Evolutionary conservation across 306 rosid species (phyloP), one percentile per base, ranked within the genome.

Genomic region (Sicyos edulis): DNA sequence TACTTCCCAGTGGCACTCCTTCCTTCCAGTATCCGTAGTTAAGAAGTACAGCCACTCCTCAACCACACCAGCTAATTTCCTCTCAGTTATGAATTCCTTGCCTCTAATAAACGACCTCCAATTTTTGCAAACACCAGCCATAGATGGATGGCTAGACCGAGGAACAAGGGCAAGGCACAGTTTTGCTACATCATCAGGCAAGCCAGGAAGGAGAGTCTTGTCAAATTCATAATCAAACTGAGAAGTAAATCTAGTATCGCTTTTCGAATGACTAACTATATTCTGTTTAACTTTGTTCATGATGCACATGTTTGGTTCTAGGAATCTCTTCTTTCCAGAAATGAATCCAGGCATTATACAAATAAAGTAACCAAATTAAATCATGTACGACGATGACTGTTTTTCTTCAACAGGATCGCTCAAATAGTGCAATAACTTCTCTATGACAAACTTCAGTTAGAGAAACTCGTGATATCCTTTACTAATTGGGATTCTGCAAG

Each of bases 1-100:
- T 72, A 90, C 97, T 85, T 93, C 96, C 99, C 99, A 93, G 49
- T 77, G 89, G 89, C 88, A 84, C 78, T 80, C 89, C 75, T 86
- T 86, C 79, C 84, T 87, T 72, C 79, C 81, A 44, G 78, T 66
- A 80, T 83, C 89, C 7, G 74, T 58, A 57, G 86, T 93, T 72
- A 93, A 85, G 72, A 88, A 78, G 83, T 88, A 93, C 2, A 93
- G 91, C 97, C 99, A 91, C 78, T 93, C 99, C 83, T 87, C 96
- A 63, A 86, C 82, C 77, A 79, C 70, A 66, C 96, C 95, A 6
- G 97, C 92, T 82, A 93, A 80, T 71, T 85, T 81, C 69, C 99
- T 66, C 79, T 80, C 95, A 0, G 89, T 86, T 29, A 86, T 73
- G 29, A 93, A 85, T 74, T 93, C 99, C 72, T 86, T 88, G 89